Base-by-base conservation (phyloP, 768 basidiomycete genomes). In the Lactarius hatsudake region DNA sequence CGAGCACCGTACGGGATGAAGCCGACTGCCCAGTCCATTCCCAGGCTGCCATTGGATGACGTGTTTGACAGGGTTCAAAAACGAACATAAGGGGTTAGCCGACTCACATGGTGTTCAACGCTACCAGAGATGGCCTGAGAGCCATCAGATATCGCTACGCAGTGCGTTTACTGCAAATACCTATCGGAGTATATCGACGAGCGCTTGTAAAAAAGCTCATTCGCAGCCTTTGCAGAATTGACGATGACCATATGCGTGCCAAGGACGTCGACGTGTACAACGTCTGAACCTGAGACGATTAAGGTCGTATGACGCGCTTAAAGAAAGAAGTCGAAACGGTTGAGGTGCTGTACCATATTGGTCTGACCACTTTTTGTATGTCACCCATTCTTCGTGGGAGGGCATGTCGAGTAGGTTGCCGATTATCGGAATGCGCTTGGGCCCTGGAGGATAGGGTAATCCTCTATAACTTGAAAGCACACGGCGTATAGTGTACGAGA, bases 201-300 rank as follows among this genome's bases (percentile, higher is more conserved):
- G 17, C 59, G 59, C 18, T 34, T 53, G 32, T 54, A 59, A 36
- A 60, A 61, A 12, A 65, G 59, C 30, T 60, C 64, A 17, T 65
- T 65, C 30, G 64, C 64, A 4, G 64, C 59, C 45, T 56, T 42
- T 3, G 48, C 67, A 61, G 79, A 80, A 73, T 81, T 85, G 34
- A 87, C 73, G 20, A 34, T 17, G 62, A 13, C 43, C 18, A 72
- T 55, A 5, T 51, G 62, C 26, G 57, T 66, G 10, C 72, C 71
- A n/a, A 69, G 36, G 10, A 68, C 51, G 42, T 71, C 59, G 28
- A 73, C 18, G 23, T 71, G 66, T 18, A 75, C 59, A 36, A 74
- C 43, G 26, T 71, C 72, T 48, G 40, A 68, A 59, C 51, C 43
- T 57, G 36, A 12, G 15, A 53, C 6, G 30, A 48, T 42, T 1